These are phyloP conservation scores for Priceomyces haplophilus DNA, from an alignment of 805 yeast species.

Conservation along the genomic window DNA sequence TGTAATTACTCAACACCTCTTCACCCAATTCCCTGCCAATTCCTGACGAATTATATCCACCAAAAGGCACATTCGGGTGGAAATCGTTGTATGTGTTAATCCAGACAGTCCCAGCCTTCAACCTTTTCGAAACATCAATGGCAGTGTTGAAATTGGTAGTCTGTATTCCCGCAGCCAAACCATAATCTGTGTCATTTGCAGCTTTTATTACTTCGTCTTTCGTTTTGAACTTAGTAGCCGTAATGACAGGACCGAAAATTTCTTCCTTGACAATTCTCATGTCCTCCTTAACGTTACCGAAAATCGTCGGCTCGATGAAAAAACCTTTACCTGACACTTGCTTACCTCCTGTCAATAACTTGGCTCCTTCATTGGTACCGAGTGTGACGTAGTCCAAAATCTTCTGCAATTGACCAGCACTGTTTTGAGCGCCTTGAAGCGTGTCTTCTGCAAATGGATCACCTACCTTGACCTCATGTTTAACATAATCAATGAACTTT, in stretches of 20 bases:
- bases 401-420: constrained; percentile 46
- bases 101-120: constrained; percentile 69
- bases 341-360: constrained; percentile 43
- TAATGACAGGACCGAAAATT: constrained; percentile 53
- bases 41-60: constrained; percentile 37
- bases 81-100: constrained; percentile 67
- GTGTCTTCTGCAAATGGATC: constrained; percentile 41
- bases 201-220: constrained; percentile 41
- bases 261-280: constrained; percentile 46
- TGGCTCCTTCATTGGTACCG: constrained; percentile 56
- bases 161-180: constrained; percentile 48
- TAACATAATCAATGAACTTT: constrained; percentile 33
- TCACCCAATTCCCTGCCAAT: constrained; percentile 44
- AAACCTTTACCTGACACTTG: constrained; percentile 25
- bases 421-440: constrained; percentile 55
- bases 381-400: constrained; percentile 40
- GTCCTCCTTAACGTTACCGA: constrained; percentile 40
- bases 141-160: constrained; percentile 26
- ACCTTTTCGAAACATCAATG: constrained; percentile 13
- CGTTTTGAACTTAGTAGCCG: constrained; percentile 41
- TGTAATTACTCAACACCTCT: constrained; percentile 34
- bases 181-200: constrained; percentile 45
- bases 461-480: constrained; percentile 36
- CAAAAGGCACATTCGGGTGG: constrained; percentile 50
- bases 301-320: constrained; percentile 47